Percentiles rank a stretch among this genome's conserved stretches.
Conservation (phyloP, 2,329 filamentous ascomycete genomes). For the Knufia petricola region DNA sequence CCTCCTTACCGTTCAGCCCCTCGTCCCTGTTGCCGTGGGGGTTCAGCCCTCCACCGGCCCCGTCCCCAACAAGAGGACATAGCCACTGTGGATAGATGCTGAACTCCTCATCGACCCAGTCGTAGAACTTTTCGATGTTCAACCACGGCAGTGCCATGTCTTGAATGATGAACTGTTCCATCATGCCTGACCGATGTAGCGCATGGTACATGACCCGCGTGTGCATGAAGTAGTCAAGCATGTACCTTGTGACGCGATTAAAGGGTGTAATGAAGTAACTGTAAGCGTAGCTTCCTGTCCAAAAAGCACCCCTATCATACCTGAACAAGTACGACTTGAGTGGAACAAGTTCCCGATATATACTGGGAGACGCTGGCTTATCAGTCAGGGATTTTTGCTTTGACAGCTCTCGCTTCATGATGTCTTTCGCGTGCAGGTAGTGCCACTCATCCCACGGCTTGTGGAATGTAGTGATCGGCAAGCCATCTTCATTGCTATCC, state of each 20-base stretch:
- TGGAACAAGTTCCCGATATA: constrained; percentile 24
- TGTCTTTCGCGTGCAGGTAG: constrained; percentile 33
- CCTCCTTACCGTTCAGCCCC: constrained; percentile 1
- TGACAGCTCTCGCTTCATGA: constrained; percentile 5
- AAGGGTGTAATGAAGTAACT: constrained; percentile 53
- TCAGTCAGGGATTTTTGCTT: not conserved
- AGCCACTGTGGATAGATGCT: constrained; percentile 50
- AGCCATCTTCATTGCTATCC: constrained; percentile 30
- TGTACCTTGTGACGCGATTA: constrained; percentile 48
- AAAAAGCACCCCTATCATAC: constrained; percentile 56
- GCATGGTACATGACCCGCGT: constrained; percentile 55
- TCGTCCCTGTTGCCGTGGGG: not conserved
- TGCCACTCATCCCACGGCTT: constrained; percentile 40
- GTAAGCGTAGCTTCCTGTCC: constrained; percentile 53
- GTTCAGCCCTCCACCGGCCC: not conserved
- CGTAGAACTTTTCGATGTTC: constrained; percentile 42
- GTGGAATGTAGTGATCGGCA: constrained; percentile 16
- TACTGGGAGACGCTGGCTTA: not conserved
- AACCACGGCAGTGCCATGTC: constrained; percentile 51
- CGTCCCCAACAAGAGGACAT: constrained; percentile 37
- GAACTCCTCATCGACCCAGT: constrained; percentile 39
- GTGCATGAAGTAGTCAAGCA: constrained; percentile 52
- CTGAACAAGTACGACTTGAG: constrained; percentile 32
- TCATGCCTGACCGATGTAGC: constrained; percentile 48
- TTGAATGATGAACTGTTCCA: constrained; percentile 51